Base-by-base conservation (phyloP, 768 basidiomycete species). In the Pleurotus tuoliensis region DNA sequence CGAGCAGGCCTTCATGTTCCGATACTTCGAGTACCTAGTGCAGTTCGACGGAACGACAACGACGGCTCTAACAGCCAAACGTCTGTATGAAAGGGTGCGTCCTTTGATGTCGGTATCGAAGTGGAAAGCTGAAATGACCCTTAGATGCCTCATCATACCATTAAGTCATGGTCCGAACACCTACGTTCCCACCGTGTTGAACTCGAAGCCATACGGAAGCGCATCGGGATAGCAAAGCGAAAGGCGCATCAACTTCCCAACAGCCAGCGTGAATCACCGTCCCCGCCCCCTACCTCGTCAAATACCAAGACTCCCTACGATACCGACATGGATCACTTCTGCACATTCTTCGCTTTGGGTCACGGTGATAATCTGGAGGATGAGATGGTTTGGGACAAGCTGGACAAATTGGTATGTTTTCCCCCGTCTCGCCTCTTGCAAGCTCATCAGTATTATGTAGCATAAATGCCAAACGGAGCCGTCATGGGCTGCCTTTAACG, bases 121-220 rank as follows among this genome's bases (percentile, higher is more conserved):
- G 13, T 15, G 7, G 27, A 56, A 47, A 62, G 55, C 13, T 40
- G 30, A 34, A 55, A 24, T 53, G 46, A 43, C 30, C 9, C 3
- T 34, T 56, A 90, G 88, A 73, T 89, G 73, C 80, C 84, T 24
- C 79, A 84, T 60, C 88, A 89, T 64, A 62, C 74, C 2, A 11
- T 61, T 4, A 64, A 34, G 6, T 86, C 85, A 12, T 89, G 86
- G 86, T 60, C 54, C 30, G 64, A 62, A n/a, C 73, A 77, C 47
- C 49, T 83, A 27, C 58, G 58, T 51, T 64, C 66, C 53, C 39
- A 75, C 8, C 68, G 67, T 20, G 64, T 71, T 8, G 68, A 74
- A 40, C 57, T 87, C 9, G 83, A 82, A n/a, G 62, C 67, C 4
- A 65, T 78, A 52, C 73, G 77, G 52, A 82, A 82, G 65, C 75